phyloP scores from a whole-genome alignment of 495 filamentous ascomycete genomes.

The Margaritispora aquatica region DNA sequence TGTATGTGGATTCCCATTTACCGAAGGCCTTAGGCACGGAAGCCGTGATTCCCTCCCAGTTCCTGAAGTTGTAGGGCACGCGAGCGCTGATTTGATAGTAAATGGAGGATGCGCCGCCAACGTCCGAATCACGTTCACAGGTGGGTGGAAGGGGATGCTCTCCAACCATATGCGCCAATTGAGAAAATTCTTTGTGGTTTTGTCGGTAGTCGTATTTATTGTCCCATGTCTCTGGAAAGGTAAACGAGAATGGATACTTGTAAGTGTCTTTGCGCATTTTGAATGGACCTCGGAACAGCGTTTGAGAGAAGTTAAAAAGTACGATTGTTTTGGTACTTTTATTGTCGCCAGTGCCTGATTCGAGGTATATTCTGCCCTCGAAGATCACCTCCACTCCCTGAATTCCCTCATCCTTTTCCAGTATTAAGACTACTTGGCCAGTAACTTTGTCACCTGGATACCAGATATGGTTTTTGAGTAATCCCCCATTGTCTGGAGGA shows the following conservation, averaged over 20 bases:
- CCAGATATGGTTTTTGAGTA: background rate
- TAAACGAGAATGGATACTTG: conserved; percentile 10
- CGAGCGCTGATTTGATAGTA: too few relatives aligned
- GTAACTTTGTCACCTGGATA: background rate
- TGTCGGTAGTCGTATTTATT: background rate
- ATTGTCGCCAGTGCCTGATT: background rate
- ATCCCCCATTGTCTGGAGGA: background rate
- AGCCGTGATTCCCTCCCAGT: background rate
- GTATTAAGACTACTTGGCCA: conserved; percentile 1
- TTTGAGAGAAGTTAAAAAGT: background rate
- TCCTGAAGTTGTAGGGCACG: too few relatives aligned
- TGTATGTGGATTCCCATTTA: conserved; percentile 1
- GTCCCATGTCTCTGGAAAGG: background rate
- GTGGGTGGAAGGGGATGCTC: background rate
- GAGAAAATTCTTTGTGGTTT: background rate
- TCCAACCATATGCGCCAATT: background rate
- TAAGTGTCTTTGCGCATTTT: conserved; percentile 7
- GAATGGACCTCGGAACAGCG: conserved; percentile 8
- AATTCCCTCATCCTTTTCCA: background rate
- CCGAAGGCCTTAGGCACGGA: background rate
- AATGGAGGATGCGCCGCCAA: background rate
- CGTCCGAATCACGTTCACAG: background rate
- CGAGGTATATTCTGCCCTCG: background rate
- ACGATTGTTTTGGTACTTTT: background rate
- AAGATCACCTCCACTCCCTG: background rate